Conservation (phyloP, 2,329 filamentous ascomycete genomes). For the Aspergillus sclerotialis region DNA sequence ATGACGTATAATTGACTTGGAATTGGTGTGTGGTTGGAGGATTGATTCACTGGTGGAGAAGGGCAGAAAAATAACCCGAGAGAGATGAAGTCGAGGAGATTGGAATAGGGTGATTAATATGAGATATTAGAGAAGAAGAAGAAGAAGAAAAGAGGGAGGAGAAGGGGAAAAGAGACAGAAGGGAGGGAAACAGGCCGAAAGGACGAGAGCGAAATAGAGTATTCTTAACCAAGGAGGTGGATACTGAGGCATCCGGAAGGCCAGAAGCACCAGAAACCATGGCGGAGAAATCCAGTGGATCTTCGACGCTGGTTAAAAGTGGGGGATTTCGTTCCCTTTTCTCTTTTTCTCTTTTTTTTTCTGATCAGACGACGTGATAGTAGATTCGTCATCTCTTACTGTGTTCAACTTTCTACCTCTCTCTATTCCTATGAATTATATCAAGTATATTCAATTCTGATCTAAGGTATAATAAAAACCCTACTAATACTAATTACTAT, state of each 20-base stretch:
- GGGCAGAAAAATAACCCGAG: too few species aligned
- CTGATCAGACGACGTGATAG: slow-evolving; percentile 17
- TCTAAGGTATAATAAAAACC: too few species aligned
- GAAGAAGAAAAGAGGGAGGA: neutral
- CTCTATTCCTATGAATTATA: slow-evolving; percentile 1
- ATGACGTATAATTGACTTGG: neutral
- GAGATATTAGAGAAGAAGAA: neutral
- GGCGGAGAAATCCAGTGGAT: too few species aligned
- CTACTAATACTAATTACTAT: neutral
- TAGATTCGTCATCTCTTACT: slow-evolving; percentile 11
- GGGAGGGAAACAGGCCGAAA: slow-evolving; percentile 2
- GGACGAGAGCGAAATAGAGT: slow-evolving; percentile 4
- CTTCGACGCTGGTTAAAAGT: too few species aligned
- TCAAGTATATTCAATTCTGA: neutral
- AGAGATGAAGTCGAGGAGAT: slow-evolving; percentile 2
- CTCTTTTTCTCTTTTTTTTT: slow-evolving; percentile 14
- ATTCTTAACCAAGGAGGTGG: too few species aligned
- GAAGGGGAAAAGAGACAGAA: slow-evolving; percentile 1
- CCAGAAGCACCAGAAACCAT: too few species aligned
- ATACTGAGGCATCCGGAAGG: too few species aligned
- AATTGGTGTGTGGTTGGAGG: too few species aligned
- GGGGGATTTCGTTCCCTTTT: too few species aligned
- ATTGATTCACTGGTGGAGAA: neutral
- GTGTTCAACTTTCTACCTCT: slow-evolving; percentile 3
- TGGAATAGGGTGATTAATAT: too few species aligned